These are phyloP conservation scores for Alternaria tenuissima DNA, from an alignment of 2,329 filamentous ascomycete species.

Conservation along the genomic window DNA sequence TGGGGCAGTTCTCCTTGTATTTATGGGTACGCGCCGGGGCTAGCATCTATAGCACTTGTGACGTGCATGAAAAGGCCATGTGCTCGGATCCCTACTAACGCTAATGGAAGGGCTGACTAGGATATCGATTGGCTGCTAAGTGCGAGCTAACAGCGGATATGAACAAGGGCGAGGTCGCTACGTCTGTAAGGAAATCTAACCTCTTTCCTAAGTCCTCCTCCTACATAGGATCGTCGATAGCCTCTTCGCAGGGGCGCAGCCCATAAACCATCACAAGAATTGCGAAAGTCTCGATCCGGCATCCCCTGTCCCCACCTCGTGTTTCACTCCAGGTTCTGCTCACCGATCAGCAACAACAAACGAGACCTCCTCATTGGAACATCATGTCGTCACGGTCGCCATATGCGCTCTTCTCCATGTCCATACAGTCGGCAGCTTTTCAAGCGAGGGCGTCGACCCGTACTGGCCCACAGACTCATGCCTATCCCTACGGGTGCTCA, in stretches of 20 bases:
- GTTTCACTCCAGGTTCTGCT: conserved; percentile 15
- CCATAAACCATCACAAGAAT: conserved; percentile 1
- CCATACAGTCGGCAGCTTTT: background rate
- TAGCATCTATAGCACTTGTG: conserved; percentile 20
- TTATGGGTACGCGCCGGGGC: conserved; percentile 16
- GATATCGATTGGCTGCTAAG: conserved; percentile 4
- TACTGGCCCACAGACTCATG: background rate
- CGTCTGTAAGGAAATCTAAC: conserved; percentile 11
- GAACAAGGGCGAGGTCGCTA: conserved; percentile 10
- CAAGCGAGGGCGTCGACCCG: background rate
- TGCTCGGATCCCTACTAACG: background rate
- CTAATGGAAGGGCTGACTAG: background rate
- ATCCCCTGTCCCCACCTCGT: conserved; percentile 9
- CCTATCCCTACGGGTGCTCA: background rate
- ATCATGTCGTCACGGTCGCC: conserved; percentile 6
- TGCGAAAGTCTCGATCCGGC: background rate
- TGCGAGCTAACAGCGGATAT: conserved; percentile 8
- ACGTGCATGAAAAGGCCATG: conserved; percentile 23
- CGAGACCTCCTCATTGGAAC: conserved; percentile 7
- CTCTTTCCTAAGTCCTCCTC: conserved; percentile 8
- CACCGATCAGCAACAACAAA: conserved; percentile 20
- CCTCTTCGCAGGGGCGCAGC: conserved; percentile 1
- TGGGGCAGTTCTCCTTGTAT: conserved; percentile 5
- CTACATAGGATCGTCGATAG: conserved; percentile 8
- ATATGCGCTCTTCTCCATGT: conserved; percentile 6